Evolutionary conservation across 768 basidiomycete species (phyloP).

Genomic region (Paxillus involutus): DNA sequence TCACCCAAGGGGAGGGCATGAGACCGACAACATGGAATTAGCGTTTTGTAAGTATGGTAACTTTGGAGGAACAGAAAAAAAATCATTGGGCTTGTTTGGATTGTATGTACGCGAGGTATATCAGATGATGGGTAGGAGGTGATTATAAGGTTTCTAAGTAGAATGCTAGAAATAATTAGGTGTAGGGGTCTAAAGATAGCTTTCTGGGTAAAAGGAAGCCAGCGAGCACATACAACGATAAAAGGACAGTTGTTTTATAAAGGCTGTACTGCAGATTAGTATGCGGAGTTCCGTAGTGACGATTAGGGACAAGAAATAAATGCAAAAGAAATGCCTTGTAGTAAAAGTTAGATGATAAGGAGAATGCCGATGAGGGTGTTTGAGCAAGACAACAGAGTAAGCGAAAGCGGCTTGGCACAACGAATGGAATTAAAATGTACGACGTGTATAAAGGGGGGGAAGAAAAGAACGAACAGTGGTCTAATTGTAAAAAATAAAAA

Average conservation of each 20-base stretch:
- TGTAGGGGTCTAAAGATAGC: background rate
- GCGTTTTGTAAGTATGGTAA: background rate
- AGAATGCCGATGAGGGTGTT: background rate
- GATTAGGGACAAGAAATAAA: constrained; percentile 4
- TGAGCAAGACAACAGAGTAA: constrained; percentile 24
- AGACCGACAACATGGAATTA: background rate
- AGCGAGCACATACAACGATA: constrained; percentile 1
- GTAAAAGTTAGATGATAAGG: background rate
- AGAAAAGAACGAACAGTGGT: background rate
- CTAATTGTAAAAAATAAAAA: background rate
- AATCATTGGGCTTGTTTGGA: too few relatives aligned
- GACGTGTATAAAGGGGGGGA: background rate
- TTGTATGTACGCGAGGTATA: constrained; percentile 3
- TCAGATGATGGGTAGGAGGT: background rate
- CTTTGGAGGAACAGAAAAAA: background rate
- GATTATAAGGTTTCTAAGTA: constrained; percentile 6
- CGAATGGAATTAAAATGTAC: constrained; percentile 24
- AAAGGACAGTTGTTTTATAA: constrained; percentile 10
- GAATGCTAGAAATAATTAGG: constrained; percentile 6
- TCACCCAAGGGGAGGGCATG: background rate
- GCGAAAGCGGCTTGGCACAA: constrained; percentile 12
- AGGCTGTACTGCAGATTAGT: constrained; percentile 13
- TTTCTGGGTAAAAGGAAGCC: background rate
- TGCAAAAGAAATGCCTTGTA: background rate
- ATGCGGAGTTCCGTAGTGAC: constrained; percentile 12